phyloP scores from a whole-genome alignment of 306 rosid species.

The Glycine soja region DNA sequence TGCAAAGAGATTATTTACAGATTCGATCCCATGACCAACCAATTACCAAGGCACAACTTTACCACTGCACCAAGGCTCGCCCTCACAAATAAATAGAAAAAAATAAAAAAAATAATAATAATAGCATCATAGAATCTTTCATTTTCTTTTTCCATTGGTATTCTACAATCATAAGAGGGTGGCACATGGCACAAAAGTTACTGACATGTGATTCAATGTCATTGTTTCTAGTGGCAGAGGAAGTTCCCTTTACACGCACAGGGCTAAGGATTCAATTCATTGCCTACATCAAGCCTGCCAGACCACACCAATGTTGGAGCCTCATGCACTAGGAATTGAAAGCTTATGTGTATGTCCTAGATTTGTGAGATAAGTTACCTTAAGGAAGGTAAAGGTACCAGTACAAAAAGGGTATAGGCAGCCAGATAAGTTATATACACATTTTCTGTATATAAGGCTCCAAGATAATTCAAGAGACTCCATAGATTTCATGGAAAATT shows the following conservation, averaged over 20 bases:
- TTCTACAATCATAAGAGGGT: background rate
- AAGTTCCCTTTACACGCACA: background rate
- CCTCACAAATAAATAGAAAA: background rate
- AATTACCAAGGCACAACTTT: no score
- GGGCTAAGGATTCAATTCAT: background rate
- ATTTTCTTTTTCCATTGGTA: background rate
- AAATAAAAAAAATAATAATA: background rate
- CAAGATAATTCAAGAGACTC: background rate
- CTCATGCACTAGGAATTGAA: background rate
- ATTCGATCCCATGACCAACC: no score
- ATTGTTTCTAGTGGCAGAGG: background rate
- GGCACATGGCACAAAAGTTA: background rate
- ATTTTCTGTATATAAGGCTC: background rate
- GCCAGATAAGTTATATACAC: slow-evolving; percentile 1
- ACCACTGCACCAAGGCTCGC: no score
- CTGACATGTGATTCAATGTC: background rate
- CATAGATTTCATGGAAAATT: background rate
- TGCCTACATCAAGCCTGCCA: background rate
- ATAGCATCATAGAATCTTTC: background rate
- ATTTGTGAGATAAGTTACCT: background rate
- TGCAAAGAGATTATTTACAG: no score
- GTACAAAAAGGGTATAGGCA: background rate
- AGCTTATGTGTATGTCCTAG: background rate
- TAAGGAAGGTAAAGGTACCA: background rate
- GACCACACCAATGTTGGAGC: background rate